These are phyloP conservation scores for Coleophoma eucalyptorum DNA, from an alignment of 2,329 filamentous ascomycete species.

Conservation along the genomic window DNA sequence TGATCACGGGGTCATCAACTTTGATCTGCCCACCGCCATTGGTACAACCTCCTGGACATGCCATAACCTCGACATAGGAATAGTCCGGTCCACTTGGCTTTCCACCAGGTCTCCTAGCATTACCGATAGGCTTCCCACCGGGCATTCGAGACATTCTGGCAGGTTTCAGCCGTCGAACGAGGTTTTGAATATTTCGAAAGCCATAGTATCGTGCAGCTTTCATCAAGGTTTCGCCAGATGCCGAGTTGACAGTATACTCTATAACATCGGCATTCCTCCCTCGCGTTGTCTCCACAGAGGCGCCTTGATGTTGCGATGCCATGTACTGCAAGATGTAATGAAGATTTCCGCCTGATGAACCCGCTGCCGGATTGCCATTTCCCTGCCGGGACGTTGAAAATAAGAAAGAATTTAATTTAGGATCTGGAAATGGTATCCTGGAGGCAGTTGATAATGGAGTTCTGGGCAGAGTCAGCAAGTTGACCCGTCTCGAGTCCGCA, in stretches of 20 bases:
- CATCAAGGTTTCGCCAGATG: slow-evolving; percentile 57
- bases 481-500: slow-evolving; percentile 72
- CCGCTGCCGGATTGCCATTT: slow-evolving; percentile 50
- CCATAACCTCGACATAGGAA: slow-evolving; percentile 98
- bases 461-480: slow-evolving; percentile 70
- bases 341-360: slow-evolving; percentile 85
- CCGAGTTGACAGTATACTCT: slow-evolving; percentile 70
- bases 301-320: slow-evolving; percentile 66
- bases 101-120: slow-evolving; percentile 47
- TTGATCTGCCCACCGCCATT: slow-evolving; percentile 97
- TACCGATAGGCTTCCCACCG: slow-evolving; percentile 61
- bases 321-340: slow-evolving; percentile 78
- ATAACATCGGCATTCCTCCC: slow-evolving; percentile 90
- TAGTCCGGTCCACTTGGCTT: slow-evolving; percentile 59
- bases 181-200: slow-evolving; percentile 96
- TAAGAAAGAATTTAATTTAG: slow-evolving; percentile 66
- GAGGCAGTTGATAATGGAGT: slow-evolving; percentile 44
- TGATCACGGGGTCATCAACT: slow-evolving; percentile 68
- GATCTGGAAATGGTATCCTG: slow-evolving; percentile 67
- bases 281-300: slow-evolving; percentile 64
- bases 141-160: slow-evolving; percentile 74
- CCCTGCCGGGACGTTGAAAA: slow-evolving; percentile 51
- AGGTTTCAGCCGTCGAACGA: slow-evolving; percentile 88
- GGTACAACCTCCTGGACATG: slow-evolving; percentile 96
- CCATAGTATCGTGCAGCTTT: slow-evolving; percentile 91